Base-by-base conservation (phyloP, 2,329 filamentous ascomycete genomes). In the Fusarium sp. region DNA sequence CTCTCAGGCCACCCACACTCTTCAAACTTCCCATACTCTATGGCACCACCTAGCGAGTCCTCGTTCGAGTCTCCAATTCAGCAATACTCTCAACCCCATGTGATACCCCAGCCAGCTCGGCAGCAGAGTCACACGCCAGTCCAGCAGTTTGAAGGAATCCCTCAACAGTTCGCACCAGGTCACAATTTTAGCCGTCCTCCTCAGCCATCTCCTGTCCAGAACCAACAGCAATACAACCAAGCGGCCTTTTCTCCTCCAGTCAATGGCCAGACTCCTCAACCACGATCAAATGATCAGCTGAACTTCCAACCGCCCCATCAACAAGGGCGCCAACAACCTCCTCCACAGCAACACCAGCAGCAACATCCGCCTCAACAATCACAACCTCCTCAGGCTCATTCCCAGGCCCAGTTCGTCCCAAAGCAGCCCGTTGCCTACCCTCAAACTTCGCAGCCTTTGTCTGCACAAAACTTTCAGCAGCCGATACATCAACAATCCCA, bases 1-100 rank as follows among this genome's bases (percentile, higher is more conserved):
- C 67, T 74, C n/a, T 76, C 75, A 51, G 68, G 51, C 51, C 77
- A 79, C 47, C 59, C 75, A 11, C 75, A 78, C 30, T 56, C 74
- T 13, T 78, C 79, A 49, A 70, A 68, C 17, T 82, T 79, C 56
- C 43, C 72, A 20, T 82, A 77, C 41, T 69, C 76, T 15, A 80
- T 80, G 54, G 63, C 76, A 10, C 65, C 73, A 3, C 76, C 78
- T 47, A 73, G 68, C 45, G 76, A 77, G 11, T 72, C 77, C 33
- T 65, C 76, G 4, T 81, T 76, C 49, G 75, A 76, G 32, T 68
- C 76, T 27, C 59, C 76, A 15, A 72, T 77, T 17, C 61, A 75
- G 32, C 77, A 79, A 37, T 81, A 74, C 46, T 65, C 64, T 25
- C 75, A 78, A 40, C 65, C 75, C 39, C 78, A 79, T 57, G 66